Base-by-base conservation (phyloP, 257 asterid species). In the Nicotiana sylvestris region DNA sequence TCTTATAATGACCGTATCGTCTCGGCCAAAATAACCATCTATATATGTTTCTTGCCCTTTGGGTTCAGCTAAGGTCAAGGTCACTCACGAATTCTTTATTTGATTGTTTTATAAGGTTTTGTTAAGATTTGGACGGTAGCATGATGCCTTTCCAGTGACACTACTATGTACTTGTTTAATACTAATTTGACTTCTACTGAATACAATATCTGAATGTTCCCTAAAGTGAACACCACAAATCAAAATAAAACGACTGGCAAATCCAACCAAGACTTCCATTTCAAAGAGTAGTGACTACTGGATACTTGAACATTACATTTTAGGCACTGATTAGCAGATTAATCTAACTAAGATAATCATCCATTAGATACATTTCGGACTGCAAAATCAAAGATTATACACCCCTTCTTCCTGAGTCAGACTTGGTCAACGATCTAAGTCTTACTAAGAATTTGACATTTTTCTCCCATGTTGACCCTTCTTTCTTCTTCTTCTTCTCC, bases 371-470 rank as follows among this genome's bases (percentile, higher is more conserved):
- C 60, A 70, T 57, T 57, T 6, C 5, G 64, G 64, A 57, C 60
- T 57, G 76, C 13, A 8, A 11, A 66, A 11, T 66, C 43, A 15
- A 65, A 74, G 11, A 18, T 81, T 85, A 83, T 32, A 85, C 81
- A 13, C 89, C 89, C 62, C 89, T 86, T 84, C 90, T 86, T 84
- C 89, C 89, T 9, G 82, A 90, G 69, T 90, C 93, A 25, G 86
- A 88, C 78, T 87, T 85, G 37, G 90, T 88, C 85, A 90, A 85
- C 9, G 87, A 87, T 74, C 67, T 90, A 1, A 90, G 86, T n/a
- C 87, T 82, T 1, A 85, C 91, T 5, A 90, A 83, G 32, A 87
- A 82, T 43, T 87, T 88, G 39, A 84, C 80, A 77, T 67, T 88
- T 81, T 84, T 82, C 80, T 88, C 91, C 88, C 87, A 76, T 5